phyloP scores from a whole-genome alignment of 352 stramenopile species.

The Phytophthora agathidicida region DNA sequence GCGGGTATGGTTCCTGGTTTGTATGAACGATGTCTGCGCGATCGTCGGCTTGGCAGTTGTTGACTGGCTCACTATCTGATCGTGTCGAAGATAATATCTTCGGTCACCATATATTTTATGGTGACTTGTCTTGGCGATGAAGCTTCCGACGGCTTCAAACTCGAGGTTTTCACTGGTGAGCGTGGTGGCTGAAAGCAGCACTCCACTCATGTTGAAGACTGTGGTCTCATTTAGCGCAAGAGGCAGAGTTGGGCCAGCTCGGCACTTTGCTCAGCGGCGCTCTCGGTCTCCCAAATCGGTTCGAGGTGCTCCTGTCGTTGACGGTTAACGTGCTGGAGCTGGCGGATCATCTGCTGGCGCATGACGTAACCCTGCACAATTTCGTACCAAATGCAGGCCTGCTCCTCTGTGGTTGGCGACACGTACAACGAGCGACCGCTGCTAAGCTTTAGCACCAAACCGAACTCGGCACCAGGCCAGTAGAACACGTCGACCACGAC shows the following conservation, averaged over 20 bases:
- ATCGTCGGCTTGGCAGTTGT: too few relatives aligned
- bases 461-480: conserved; percentile 53
- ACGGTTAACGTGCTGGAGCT: conserved; percentile 44
- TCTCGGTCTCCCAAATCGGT: conserved; percentile 46
- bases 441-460: conserved; percentile 54
- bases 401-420: conserved; percentile 53
- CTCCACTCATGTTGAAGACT: conserved; percentile 14
- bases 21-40: conserved; percentile 2
- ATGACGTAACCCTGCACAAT: conserved; percentile 59
- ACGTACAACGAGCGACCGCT: conserved; percentile 56
- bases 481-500: conserved; percentile 60
- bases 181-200: conserved; percentile 11
- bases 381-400: conserved; percentile 69
- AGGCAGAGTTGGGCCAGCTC: conserved; percentile 26
- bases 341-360: conserved; percentile 38
- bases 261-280: conserved; percentile 29
- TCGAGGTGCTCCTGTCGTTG: conserved; percentile 50
- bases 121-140: conserved; percentile 4
- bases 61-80: not conserved
- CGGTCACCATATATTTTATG: too few relatives aligned
- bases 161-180: conserved; percentile 7
- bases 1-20: not conserved
- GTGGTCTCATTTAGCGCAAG: conserved; percentile 13
- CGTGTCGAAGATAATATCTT: not conserved
- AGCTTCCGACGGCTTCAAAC: conserved; percentile 42